Percentiles rank a stretch among this genome's conserved stretches.
Evolutionary conservation across 1,139 yeast genomes (phyloP).

Genomic region (Candida glucosophila): DNA sequence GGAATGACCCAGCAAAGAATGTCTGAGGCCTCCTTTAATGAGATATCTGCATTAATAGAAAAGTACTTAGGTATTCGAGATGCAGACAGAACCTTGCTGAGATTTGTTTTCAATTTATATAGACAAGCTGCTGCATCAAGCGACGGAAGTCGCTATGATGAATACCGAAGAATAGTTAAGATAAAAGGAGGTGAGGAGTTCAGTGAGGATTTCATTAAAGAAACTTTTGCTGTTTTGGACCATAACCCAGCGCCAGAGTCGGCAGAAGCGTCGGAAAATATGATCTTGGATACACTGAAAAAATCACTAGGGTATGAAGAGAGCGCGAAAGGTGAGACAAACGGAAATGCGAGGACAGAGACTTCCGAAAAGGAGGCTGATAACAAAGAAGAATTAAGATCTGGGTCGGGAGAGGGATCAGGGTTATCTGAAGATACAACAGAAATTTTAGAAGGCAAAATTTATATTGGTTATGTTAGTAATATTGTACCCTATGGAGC

Average conservation of each 20-base stretch:
- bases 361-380: conserved; percentile 5
- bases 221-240: conserved; percentile 17
- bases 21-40: conserved; percentile 1
- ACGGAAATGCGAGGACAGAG: conserved; percentile 3
- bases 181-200: conserved; percentile 63
- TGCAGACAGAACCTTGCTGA: conserved; percentile 44
- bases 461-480: conserved; percentile 55
- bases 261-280: too few relatives aligned
- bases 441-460: conserved; percentile 18
- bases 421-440: conserved; percentile 14
- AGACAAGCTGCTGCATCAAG: conserved; percentile 17
- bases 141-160: conserved; percentile 11
- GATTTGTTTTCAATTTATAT: conserved; percentile 47
- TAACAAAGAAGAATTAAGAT: conserved; percentile 6
- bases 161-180: conserved; percentile 34
- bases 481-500: conserved; percentile 69
- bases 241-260: too few relatives aligned
- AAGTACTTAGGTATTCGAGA: conserved; percentile 10
- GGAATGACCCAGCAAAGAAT: conserved; percentile 1
- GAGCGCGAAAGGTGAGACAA: conserved; percentile 5
- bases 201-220: conserved; percentile 33
- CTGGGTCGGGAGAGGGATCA: too few relatives aligned
- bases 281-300: too few relatives aligned
- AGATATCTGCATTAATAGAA: conserved; percentile 4
- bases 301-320: conserved; percentile 5